These are phyloP conservation scores for Coriolopsis trogii DNA, from an alignment of 1,284 basidiomycete species.

Conservation along the genomic window DNA sequence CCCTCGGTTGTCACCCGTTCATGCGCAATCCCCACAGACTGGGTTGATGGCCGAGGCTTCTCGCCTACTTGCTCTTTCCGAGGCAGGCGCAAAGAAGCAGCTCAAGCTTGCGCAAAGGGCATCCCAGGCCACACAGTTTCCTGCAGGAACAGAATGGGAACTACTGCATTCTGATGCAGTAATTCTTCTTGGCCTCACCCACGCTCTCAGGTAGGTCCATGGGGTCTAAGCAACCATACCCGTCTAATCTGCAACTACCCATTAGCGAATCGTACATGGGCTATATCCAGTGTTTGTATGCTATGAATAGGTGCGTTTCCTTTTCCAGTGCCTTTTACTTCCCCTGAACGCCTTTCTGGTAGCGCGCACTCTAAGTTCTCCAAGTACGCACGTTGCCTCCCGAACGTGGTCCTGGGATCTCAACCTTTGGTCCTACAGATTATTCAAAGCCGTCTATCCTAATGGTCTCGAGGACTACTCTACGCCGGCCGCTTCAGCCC, in stretches of 20 bases:
- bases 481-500: slow-evolving; percentile 50
- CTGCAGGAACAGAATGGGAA: slow-evolving; percentile 72
- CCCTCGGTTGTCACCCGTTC: slow-evolving; percentile 1
- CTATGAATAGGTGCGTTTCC: slow-evolving; percentile 56
- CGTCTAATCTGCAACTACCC: slow-evolving; percentile 1
- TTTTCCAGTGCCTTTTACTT: not conserved
- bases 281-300: slow-evolving; percentile 77
- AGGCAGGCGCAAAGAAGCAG: slow-evolving; percentile 61
- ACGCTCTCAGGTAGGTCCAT: slow-evolving; percentile 60
- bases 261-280: slow-evolving; percentile 76
- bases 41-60: slow-evolving; percentile 61
- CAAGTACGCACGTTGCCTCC: slow-evolving; percentile 45
- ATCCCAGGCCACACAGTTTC: slow-evolving; percentile 48
- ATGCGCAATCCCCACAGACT: slow-evolving; percentile 35
- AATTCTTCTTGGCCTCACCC: slow-evolving; percentile 67
- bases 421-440: slow-evolving; percentile 38
- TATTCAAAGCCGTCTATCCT: slow-evolving; percentile 77
- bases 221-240: not conserved
- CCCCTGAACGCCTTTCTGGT: slow-evolving; percentile 5
- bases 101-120: slow-evolving; percentile 47
- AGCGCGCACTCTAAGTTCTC: slow-evolving; percentile 77
- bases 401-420: slow-evolving; percentile 6
- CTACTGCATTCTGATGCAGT: slow-evolving; percentile 71
- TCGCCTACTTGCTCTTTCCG: slow-evolving; percentile 54
- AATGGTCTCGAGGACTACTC: slow-evolving; percentile 57